These are phyloP conservation scores for Incumbomyces lentus DNA, from an alignment of 2,329 filamentous ascomycete species.

Conservation along the genomic window DNA sequence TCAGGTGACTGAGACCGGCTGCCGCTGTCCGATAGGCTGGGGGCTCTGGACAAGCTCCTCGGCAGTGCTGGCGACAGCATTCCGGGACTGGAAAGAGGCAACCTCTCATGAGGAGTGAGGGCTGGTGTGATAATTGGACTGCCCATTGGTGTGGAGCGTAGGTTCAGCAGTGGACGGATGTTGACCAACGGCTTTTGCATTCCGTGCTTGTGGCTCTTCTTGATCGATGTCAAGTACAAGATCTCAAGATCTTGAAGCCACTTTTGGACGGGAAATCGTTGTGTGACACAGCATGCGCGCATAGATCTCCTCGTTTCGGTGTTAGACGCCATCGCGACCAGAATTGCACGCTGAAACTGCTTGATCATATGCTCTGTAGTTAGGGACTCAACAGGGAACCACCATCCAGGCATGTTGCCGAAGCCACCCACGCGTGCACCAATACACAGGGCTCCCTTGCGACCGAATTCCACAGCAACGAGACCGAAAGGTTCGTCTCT, in stretches of 20 bases:
- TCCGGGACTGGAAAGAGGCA: neutral
- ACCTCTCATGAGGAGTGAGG: neutral
- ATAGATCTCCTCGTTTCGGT: conserved; percentile 48
- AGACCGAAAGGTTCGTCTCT: conserved; percentile 60
- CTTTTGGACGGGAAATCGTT: conserved; percentile 58
- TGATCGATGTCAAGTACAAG: conserved; percentile 52
- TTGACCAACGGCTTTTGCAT: conserved; percentile 40
- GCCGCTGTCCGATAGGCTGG: too few species aligned
- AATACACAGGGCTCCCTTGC: conserved; percentile 57
- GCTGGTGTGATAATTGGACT: neutral
- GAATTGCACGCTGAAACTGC: conserved; percentile 55
- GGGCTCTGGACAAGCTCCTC: too few species aligned
- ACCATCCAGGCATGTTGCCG: conserved; percentile 63
- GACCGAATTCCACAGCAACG: conserved; percentile 58
- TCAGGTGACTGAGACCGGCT: neutral
- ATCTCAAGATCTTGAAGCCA: conserved; percentile 57
- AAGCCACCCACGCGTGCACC: conserved; percentile 56
- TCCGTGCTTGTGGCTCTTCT: neutral
- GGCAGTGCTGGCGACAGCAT: neutral
- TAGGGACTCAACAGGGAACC: conserved; percentile 58
- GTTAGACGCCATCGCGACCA: conserved; percentile 49
- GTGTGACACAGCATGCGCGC: conserved; percentile 54
- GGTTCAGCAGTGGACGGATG: conserved; percentile 25
- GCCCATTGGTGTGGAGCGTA: neutral
- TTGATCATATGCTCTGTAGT: conserved; percentile 52